phyloP scores from a whole-genome alignment of 2,329 filamentous ascomycete species.

The Pseudogymnoascus sp. region DNA sequence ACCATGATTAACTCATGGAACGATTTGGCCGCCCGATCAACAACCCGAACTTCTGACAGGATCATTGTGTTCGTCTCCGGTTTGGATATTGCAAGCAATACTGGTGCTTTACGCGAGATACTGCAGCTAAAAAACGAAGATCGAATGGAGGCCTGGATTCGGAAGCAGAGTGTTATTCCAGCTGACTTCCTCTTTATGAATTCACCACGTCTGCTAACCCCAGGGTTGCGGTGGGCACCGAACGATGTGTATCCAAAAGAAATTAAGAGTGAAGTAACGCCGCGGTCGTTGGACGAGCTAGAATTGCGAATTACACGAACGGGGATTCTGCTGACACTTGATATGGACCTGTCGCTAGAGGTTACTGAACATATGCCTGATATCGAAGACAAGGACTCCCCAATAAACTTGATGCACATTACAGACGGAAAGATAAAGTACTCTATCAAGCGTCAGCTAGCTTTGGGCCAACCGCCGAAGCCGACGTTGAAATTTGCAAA shows the following conservation, averaged over 20 bases:
- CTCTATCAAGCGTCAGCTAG: neutral
- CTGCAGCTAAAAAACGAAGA: neutral
- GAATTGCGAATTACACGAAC: neutral
- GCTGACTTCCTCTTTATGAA: neutral
- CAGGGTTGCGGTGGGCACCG: neutral
- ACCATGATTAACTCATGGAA: neutral
- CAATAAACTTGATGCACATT: neutral
- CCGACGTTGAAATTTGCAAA: neutral
- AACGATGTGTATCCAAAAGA: neutral
- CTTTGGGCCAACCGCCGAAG: neutral
- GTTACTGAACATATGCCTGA: neutral
- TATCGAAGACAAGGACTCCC: too few species aligned
- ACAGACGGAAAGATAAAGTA: neutral
- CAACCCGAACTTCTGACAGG: neutral
- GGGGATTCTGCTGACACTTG: slow-evolving; percentile 7
- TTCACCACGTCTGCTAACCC: neutral
- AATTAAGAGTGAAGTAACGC: neutral
- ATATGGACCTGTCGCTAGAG: neutral
- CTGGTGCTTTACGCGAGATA: neutral
- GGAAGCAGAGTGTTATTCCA: neutral
- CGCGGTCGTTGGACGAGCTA: neutral
- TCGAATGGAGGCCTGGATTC: slow-evolving; percentile 3
- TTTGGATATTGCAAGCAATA: neutral
- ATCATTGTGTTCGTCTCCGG: neutral
- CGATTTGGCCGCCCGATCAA: neutral